Evolutionary conservation across 306 rosid species (phyloP).

Genomic region (Corylus heterophylla): DNA sequence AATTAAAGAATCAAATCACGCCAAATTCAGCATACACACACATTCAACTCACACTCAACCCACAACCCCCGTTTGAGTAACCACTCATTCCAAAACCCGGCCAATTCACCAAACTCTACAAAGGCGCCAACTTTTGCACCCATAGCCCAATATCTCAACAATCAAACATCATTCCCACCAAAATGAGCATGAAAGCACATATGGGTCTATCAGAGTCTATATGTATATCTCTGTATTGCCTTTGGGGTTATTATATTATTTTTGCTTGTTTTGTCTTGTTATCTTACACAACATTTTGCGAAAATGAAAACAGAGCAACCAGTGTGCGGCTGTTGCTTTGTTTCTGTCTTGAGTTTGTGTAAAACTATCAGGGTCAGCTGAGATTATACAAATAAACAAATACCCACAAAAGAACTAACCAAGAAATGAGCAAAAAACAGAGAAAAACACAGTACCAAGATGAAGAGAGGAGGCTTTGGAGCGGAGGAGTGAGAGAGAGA

Average conservation of each 20-base stretch:
- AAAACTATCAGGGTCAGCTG: slow-evolving; percentile 16
- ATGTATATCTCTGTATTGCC: no score
- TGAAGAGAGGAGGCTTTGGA: slow-evolving; percentile 9
- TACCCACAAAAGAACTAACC: slow-evolving; percentile 33
- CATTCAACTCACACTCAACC: slow-evolving; percentile 47
- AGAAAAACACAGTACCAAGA: slow-evolving; percentile 22
- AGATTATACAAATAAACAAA: slow-evolving; percentile 35
- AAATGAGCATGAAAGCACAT: slow-evolving; percentile 28
- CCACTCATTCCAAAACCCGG: slow-evolving; percentile 28
- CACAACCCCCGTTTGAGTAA: slow-evolving; percentile 37
- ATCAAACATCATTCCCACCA: slow-evolving; percentile 29
- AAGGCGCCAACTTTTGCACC: slow-evolving; percentile 31
- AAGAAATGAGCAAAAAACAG: slow-evolving; percentile 25
- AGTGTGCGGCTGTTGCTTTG: no score
- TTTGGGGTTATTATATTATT: no score
- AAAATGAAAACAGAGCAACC: no score
- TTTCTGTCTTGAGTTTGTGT: no score
- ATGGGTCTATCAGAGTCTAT: background rate
- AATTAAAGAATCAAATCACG: slow-evolving; percentile 35
- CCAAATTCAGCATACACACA: slow-evolving; percentile 38
- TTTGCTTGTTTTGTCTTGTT: no score
- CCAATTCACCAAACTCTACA: slow-evolving; percentile 26
- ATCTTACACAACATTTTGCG: no score
- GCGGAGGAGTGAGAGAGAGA: no score
- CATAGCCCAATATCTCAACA: slow-evolving; percentile 14